Base-by-base conservation (phyloP, 1,139 yeast genomes). In the Hanseniaspora gamundiae region DNA sequence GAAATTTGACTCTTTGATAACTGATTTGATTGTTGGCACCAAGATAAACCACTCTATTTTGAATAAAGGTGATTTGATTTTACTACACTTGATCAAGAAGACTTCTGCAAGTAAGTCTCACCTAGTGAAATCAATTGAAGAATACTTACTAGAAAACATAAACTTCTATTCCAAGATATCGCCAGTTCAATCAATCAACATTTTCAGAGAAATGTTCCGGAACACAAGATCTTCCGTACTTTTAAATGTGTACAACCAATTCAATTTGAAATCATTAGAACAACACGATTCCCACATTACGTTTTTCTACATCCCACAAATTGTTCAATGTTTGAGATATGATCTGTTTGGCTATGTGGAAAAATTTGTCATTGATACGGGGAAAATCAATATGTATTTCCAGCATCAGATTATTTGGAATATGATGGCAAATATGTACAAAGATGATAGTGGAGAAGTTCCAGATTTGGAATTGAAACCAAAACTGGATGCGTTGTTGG, bases 341-440 rank as follows among this genome's bases (percentile, higher is more conserved):
- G 98, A 91, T 60, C 66, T 65, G 6, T 69, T 75, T 45, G 97
- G 96, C 1, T 88, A 87, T 54, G 94, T 88, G 42, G 88, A 84
- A 54, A 74, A 87, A 51, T 85, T 84, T 59, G 88, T 93, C 52
- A 65, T 91, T 47, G 97, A 91, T 59, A 86, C 97, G 0, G 97
- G 95, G 2, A 80, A 82, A 57, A 84, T 87, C 20, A 81, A 94
- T 31, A 94, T 84, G 55, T 69, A 88, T 50, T 93, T 93, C 69
- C 88, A 97, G 0, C 99, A 93, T 62, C 99, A 93, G 64, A 88
- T 93, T 51, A 86, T 93, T 49, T 93, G 99, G 99, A 93, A 93
- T 57, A 86, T 93, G 82, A 67, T 83, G 55, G 98, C 99, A 1
- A 93, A 93, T 60, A 76, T 91, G 50, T 91, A 74, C 62, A 82